phyloP scores from a whole-genome alignment of 371 early-diverging fungal species.

The Mucor sp. region DNA sequence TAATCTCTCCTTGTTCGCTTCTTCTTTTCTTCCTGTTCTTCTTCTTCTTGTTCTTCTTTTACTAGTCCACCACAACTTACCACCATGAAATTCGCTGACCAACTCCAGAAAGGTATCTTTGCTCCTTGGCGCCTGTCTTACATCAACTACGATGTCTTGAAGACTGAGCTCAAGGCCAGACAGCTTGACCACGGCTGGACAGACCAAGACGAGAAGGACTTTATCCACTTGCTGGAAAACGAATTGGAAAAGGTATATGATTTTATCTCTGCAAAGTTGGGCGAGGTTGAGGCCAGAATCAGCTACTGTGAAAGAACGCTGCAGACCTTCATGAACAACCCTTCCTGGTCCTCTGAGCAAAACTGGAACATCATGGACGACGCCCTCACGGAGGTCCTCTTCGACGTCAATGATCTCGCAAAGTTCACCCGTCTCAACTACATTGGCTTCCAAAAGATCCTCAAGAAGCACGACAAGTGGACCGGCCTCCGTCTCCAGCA shows the following conservation, averaged over 20 bases:
- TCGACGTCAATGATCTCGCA: constrained; percentile 86
- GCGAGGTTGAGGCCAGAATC: constrained; percentile 81
- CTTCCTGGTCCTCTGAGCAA: constrained; percentile 40
- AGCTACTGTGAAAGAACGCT: constrained; percentile 83
- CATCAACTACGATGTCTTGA: constrained; percentile 39
- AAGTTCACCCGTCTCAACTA: constrained; percentile 92
- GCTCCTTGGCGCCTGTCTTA: constrained; percentile 49
- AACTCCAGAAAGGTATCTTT: constrained; percentile 35
- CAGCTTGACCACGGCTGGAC: constrained; percentile 51
- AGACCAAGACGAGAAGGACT: constrained; percentile 72
- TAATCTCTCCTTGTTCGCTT: background rate
- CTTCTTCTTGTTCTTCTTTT: background rate
- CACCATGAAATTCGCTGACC: constrained; percentile 35
- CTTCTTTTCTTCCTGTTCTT: background rate
- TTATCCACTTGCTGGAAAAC: constrained; percentile 65
- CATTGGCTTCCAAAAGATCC: constrained; percentile 91
- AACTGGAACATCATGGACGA: constrained; percentile 52
- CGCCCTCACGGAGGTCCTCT: constrained; percentile 47
- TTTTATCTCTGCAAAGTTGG: constrained; percentile 69
- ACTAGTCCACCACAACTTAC: background rate
- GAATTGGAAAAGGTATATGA: constrained; percentile 89
- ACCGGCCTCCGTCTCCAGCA: constrained; percentile 73
- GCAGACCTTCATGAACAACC: constrained; percentile 47
- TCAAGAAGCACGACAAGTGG: constrained; percentile 94
- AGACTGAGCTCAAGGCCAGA: constrained; percentile 36